Conservation (phyloP, 495 filamentous ascomycete species). For the Friedmanniomyces simplex region DNA sequence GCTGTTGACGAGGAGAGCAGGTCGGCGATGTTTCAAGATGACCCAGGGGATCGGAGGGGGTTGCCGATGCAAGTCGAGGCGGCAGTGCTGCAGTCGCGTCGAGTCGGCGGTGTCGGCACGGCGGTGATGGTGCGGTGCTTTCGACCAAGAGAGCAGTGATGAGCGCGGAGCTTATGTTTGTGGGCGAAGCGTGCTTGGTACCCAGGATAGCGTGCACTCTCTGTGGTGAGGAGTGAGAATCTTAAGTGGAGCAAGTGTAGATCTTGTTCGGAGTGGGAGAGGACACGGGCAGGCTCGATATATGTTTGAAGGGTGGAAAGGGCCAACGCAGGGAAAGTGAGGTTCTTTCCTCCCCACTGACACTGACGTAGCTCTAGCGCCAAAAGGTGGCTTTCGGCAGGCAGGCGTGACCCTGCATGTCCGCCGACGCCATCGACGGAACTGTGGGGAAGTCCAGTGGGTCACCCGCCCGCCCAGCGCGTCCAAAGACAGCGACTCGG, state of each 20-base stretch:
- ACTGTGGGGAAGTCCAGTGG: too few relatives aligned
- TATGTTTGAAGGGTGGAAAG: background rate
- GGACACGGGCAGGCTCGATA: background rate
- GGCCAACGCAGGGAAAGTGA: background rate
- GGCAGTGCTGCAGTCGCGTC: slow-evolving; percentile 1
- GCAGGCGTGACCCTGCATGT: background rate
- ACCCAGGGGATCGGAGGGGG: too few relatives aligned
- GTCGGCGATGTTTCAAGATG: background rate
- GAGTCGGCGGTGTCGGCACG: background rate
- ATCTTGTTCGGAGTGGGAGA: slow-evolving; percentile 1
- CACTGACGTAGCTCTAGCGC: background rate
- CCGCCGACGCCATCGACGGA: background rate
- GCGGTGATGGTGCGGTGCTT: background rate
- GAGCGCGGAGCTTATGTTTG: slow-evolving; percentile 1
- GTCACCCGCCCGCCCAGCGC: too few relatives aligned
- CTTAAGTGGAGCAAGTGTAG: slow-evolving; percentile 4
- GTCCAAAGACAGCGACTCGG: too few relatives aligned
- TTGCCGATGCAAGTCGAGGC: slow-evolving; percentile 5
- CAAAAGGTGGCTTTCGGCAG: background rate
- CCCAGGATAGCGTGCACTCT: background rate
- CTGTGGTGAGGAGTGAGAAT: slow-evolving; percentile 1
- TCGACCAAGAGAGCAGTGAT: slow-evolving; percentile 8
- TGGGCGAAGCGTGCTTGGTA: background rate
- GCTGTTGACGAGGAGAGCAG: background rate
- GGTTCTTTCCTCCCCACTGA: too few relatives aligned